phyloP scores from a whole-genome alignment of 768 basidiomycete species.

The Strobilomyces echinocephalus region DNA sequence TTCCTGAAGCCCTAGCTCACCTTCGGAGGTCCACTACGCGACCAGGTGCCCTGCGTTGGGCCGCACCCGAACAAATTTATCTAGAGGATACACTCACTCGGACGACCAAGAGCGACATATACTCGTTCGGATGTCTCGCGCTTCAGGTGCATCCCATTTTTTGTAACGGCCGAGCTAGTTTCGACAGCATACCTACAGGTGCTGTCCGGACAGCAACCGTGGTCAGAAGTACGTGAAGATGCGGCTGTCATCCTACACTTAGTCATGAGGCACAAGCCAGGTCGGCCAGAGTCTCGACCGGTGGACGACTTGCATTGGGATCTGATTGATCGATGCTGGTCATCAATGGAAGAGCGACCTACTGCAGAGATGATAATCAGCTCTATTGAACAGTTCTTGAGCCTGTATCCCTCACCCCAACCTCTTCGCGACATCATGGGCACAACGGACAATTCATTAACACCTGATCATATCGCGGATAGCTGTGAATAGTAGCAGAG shows the following conservation, averaged over 20 bases:
- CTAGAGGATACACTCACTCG: neutral
- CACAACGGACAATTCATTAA: neutral
- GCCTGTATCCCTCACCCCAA: neutral
- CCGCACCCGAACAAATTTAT: neutral
- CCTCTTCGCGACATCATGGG: neutral
- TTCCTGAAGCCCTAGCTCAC: neutral
- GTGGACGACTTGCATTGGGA: slow-evolving; percentile 3
- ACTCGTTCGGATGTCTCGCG: neutral
- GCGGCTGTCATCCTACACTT: slow-evolving; percentile 6
- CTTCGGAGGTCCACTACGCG: neutral
- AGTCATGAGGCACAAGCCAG: neutral
- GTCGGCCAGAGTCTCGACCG: neutral
- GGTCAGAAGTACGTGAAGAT: neutral
- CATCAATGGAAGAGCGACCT: neutral
- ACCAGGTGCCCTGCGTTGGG: neutral
- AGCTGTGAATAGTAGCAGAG: neutral
- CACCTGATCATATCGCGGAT: neutral
- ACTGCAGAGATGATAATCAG: neutral
- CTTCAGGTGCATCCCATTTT: neutral
- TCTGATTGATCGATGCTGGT: slow-evolving; percentile 8
- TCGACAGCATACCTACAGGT: neutral
- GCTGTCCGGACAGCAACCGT: slow-evolving; percentile 5
- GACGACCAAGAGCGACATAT: neutral
- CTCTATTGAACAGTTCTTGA: neutral
- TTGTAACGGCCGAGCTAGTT: neutral